These are phyloP conservation scores for Paracorniculantispora psalliotae DNA, from an alignment of 2,329 filamentous ascomycete genomes.

Conservation along the genomic window DNA sequence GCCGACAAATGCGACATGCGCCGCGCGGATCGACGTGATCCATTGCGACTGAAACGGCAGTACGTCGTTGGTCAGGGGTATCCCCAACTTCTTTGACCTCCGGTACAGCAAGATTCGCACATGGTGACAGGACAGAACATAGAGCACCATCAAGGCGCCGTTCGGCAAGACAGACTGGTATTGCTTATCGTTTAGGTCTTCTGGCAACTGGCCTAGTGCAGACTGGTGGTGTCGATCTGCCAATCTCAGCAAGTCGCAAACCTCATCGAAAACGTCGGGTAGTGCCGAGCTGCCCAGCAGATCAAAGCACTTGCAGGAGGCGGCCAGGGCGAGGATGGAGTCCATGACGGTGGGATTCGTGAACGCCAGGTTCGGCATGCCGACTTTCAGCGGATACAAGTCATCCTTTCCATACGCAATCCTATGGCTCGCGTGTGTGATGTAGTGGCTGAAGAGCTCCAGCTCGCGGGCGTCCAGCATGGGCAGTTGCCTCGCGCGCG, in stretches of 20 bases:
- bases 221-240: slow-evolving; percentile 33
- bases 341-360: slow-evolving; percentile 35
- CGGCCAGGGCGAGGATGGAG: slow-evolving; percentile 37
- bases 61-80: slow-evolving; percentile 21
- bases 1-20: slow-evolving; percentile 28
- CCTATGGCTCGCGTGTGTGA: slow-evolving; percentile 35
- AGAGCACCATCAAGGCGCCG: slow-evolving; percentile 38
- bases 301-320: slow-evolving; percentile 35
- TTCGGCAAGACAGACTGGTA: slow-evolving; percentile 34
- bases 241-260: slow-evolving; percentile 20
- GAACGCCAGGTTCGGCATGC: slow-evolving; percentile 38
- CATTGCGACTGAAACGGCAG: slow-evolving; percentile 31
- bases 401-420: slow-evolving; percentile 33
- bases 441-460: slow-evolving; percentile 35
- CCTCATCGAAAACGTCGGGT: neutral
- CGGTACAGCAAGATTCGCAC: slow-evolving; percentile 30
- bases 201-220: slow-evolving; percentile 34
- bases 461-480: slow-evolving; percentile 24
- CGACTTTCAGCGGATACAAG: slow-evolving; percentile 35
- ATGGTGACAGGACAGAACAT: slow-evolving; percentile 33
- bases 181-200: slow-evolving; percentile 24
- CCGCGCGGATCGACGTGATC: slow-evolving; percentile 34
- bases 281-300: slow-evolving; percentile 16
- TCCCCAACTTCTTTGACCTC: slow-evolving; percentile 17
- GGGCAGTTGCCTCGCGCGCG: neutral